phyloP scores from a whole-genome alignment of 2,329 filamentous ascomycete species.

The Alternaria solani region DNA sequence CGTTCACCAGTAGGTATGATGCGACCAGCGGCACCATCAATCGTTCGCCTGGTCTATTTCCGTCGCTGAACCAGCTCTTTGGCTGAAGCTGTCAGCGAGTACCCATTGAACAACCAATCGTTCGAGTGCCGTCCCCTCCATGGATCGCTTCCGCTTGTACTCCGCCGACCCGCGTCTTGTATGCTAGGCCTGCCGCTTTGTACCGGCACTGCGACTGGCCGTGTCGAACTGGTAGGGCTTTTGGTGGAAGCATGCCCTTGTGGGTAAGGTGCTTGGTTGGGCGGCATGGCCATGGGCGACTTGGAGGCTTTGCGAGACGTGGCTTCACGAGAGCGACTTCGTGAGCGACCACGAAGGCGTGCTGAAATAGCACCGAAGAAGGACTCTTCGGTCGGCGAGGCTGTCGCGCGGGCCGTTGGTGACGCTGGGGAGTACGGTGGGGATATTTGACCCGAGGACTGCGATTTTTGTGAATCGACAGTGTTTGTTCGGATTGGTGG shows the following conservation, averaged over 20 bases:
- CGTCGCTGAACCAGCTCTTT: conserved; percentile 41
- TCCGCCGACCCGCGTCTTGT: conserved; percentile 33
- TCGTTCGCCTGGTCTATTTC: conserved; percentile 23
- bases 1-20: conserved; percentile 28
- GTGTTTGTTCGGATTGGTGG: conserved; percentile 44
- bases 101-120: conserved; percentile 50
- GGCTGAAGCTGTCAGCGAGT: conserved; percentile 48
- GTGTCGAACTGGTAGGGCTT: conserved; percentile 19
- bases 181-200: conserved; percentile 35
- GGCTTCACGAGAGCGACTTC: conserved; percentile 40
- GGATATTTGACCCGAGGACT: conserved; percentile 36
- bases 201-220: conserved; percentile 18
- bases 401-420: conserved; percentile 27
- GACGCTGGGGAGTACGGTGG: conserved; percentile 30
- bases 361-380: conserved; percentile 50
- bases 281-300: conserved; percentile 43
- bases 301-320: conserved; percentile 40
- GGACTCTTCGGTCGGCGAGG: conserved; percentile 40
- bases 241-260: conserved; percentile 14
- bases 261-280: conserved; percentile 26
- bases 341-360: conserved; percentile 45
- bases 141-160: conserved; percentile 44
- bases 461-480: conserved; percentile 35
- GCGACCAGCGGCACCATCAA: conserved; percentile 28
- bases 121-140: conserved; percentile 51